Percentiles rank a stretch among this genome's conserved stretches.
phyloP scores from a whole-genome alignment of 176 grass and related monocot species.

The Musa schizocarpa region DNA sequence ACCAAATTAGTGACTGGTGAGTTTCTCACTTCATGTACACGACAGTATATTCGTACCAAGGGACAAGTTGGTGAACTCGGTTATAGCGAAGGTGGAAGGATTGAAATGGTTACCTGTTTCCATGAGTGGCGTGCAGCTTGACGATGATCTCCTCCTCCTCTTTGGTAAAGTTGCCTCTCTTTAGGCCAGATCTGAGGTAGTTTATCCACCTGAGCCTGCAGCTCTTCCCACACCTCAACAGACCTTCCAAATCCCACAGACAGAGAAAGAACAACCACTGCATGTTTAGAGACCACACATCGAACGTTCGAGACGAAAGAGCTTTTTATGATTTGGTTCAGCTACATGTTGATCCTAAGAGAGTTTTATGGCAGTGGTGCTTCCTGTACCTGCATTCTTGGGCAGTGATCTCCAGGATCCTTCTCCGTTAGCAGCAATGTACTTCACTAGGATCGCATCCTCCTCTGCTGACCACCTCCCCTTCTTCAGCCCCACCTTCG shows the following conservation, averaged over 20 bases:
- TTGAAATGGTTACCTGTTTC: background rate
- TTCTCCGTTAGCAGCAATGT: conserved; percentile 12
- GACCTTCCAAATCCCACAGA: background rate
- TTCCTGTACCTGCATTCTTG: conserved; percentile 13
- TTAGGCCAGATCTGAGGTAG: background rate
- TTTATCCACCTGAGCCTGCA: conserved; percentile 4
- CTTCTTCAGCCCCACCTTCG: conserved; percentile 16
- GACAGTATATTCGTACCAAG: no score
- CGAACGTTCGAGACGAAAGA: background rate
- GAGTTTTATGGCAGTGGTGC: background rate
- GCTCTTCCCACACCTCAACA: conserved; percentile 3
- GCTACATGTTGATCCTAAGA: background rate
- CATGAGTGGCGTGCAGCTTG: background rate
- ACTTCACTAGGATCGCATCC: background rate
- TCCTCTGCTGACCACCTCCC: conserved; percentile 11
- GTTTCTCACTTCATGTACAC: no score
- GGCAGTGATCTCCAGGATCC: conserved; percentile 20
- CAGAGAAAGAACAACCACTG: background rate
- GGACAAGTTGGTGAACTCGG: no score
- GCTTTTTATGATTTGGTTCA: background rate
- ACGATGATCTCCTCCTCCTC: background rate
- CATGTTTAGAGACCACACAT: background rate
- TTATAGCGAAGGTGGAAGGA: background rate
- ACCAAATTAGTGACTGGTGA: no score
- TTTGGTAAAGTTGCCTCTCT: conserved; percentile 3